phyloP scores from a whole-genome alignment of 2,329 filamentous ascomycete species.

The Xylaria polymorpha region DNA sequence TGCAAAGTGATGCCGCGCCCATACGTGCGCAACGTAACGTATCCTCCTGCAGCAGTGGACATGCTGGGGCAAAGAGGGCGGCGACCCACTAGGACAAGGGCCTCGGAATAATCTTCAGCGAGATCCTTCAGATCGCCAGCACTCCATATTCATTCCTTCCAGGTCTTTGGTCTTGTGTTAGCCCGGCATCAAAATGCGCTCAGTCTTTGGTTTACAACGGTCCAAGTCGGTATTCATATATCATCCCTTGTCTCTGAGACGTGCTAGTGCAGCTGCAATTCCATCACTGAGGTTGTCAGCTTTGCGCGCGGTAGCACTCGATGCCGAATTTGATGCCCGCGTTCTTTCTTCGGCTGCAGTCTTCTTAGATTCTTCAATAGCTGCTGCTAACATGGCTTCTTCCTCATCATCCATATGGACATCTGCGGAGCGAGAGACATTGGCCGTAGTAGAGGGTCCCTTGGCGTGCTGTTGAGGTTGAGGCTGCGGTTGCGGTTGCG shows the following conservation, averaged over 20 bases:
- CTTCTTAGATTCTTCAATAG: constrained; percentile 60
- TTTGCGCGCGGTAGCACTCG: constrained; percentile 42
- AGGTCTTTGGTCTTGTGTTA: background rate
- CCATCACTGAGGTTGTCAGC: constrained; percentile 65
- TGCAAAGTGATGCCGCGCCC: constrained; percentile 7
- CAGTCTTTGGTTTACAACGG: background rate
- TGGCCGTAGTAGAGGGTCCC: constrained; percentile 11
- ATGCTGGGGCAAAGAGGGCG: background rate
- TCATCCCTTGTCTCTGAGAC: constrained; percentile 61
- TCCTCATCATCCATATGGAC: constrained; percentile 60
- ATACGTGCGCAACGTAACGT: constrained; percentile 37
- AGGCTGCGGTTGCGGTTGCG: constrained; percentile 38
- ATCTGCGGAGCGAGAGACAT: constrained; percentile 43
- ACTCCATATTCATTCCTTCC: background rate
- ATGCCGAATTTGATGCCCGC: constrained; percentile 32
- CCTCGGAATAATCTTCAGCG: constrained; percentile 17
- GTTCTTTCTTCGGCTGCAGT: constrained; percentile 50
- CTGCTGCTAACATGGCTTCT: constrained; percentile 62
- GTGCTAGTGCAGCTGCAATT: constrained; percentile 70
- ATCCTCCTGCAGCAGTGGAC: constrained; percentile 16
- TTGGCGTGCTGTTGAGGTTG: constrained; percentile 18
- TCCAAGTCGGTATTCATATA: constrained; percentile 17
- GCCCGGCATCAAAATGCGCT: background rate
- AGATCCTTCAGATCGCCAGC: constrained; percentile 3
- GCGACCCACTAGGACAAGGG: constrained; percentile 4